Evolutionary conservation across 306 rosid genomes (phyloP).

Genomic region (Begonia loranthoides): DNA sequence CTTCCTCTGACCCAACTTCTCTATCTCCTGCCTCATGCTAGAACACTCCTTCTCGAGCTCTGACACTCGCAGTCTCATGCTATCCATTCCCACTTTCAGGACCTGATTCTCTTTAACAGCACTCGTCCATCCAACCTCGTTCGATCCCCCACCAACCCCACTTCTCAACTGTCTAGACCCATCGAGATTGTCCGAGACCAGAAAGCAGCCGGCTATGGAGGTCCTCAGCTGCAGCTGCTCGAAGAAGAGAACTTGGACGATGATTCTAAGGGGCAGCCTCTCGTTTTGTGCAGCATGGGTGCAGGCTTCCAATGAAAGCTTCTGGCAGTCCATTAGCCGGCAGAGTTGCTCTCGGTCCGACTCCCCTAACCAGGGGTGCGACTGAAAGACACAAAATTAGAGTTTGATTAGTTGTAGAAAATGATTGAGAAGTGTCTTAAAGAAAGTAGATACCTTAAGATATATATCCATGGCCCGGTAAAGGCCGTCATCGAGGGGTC

Average conservation of each 20-base stretch:
- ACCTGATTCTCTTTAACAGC: conserved; percentile 96
- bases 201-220: conserved; percentile 87
- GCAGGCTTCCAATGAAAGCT: conserved; percentile 96
- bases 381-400: conserved; percentile 38
- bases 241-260: conserved; percentile 90
- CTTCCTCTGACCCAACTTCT: conserved; percentile 58
- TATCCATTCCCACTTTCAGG: conserved; percentile 94
- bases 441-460: conserved; percentile 54
- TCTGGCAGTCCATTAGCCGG: conserved; percentile 94
- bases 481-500: conserved; percentile 95
- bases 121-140: conserved; percentile 85
- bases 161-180: conserved; percentile 85
- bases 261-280: conserved; percentile 83
- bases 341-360: conserved; percentile 86
- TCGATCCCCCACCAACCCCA: conserved; percentile 44
- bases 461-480: conserved; percentile 90
- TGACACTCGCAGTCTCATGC: conserved; percentile 89
- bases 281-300: conserved; percentile 97
- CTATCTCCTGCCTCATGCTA: conserved; percentile 89
- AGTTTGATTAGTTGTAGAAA: not conserved
- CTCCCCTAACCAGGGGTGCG: conserved; percentile 96
- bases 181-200: conserved; percentile 83
- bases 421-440: not conserved
- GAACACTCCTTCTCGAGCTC: conserved; percentile 99
- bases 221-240: conserved; percentile 99